Conservation (phyloP, 2,329 filamentous ascomycete genomes). For the Xylaria hypoxylon region DNA sequence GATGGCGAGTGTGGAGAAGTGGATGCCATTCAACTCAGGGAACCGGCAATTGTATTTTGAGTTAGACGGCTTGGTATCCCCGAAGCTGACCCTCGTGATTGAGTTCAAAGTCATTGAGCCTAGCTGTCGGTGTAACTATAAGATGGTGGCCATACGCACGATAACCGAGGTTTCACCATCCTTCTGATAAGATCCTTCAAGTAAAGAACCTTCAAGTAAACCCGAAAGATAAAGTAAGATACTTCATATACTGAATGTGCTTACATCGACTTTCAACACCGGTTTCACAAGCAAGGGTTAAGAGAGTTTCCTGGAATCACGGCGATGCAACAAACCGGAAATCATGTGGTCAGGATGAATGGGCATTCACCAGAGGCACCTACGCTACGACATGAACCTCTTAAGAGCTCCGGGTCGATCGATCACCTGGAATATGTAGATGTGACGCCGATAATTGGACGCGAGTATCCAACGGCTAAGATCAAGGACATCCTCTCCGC, state of each 20-base stretch:
- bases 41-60: conserved; percentile 32
- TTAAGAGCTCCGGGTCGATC: conserved; percentile 48
- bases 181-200: not conserved
- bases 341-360: conserved; percentile 23
- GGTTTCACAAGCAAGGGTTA: not conserved
- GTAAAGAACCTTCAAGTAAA: no score
- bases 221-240: not conserved
- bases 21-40: conserved; percentile 4
- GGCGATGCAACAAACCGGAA: conserved; percentile 12
- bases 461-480: conserved; percentile 50
- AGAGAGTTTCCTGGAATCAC: conserved; percentile 5
- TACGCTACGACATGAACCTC: conserved; percentile 41
- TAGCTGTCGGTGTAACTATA: conserved; percentile 3
- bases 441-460: conserved; percentile 51
- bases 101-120: not conserved
- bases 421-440: conserved; percentile 50
- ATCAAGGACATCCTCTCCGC: conserved; percentile 50
- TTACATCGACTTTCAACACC: not conserved
- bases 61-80: no score
- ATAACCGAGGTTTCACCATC: not conserved
- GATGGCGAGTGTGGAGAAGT: conserved; percentile 27
- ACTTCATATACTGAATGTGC: not conserved
- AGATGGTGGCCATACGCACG: conserved; percentile 4
- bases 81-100: not conserved
- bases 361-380: conserved; percentile 26